phyloP scores from a whole-genome alignment of 148 eudicot genomes.

The Heliamphora exappendiculata region DNA sequence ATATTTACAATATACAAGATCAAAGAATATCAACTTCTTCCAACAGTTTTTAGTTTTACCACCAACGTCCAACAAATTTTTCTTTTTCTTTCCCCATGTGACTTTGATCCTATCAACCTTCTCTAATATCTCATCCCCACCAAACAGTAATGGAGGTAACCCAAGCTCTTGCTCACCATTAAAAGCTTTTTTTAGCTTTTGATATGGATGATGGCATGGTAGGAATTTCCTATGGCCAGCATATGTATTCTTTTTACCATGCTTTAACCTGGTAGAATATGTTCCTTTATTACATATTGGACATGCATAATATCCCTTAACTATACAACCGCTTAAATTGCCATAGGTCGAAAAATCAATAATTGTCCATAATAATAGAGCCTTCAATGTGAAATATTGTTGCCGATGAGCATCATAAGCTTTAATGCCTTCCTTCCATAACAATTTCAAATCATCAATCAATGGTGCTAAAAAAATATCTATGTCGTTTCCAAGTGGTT shows the following conservation, averaged over 20 bases:
- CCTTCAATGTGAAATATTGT: neutral
- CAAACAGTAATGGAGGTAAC: no score
- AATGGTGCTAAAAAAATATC: neutral
- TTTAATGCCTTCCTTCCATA: no score
- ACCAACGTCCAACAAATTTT: neutral
- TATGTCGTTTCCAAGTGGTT: neutral
- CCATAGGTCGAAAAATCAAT: neutral
- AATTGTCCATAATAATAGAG: neutral
- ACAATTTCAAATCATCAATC: neutral
- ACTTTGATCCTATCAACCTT: neutral
- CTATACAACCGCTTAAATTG: no score
- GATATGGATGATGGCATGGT: no score
- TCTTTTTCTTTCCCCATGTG: neutral
- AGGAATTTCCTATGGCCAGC: neutral
- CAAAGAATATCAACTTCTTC: neutral
- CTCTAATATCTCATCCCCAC: no score
- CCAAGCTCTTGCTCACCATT: no score
- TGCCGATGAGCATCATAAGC: no score
- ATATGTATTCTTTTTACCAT: neutral
- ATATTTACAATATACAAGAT: neutral
- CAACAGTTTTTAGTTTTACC: neutral
- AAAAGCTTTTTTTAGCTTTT: no score
- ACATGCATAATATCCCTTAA: no score
- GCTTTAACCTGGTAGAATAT: neutral
- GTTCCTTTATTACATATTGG: neutral